phyloP scores from a whole-genome alignment of 768 basidiomycete species.

The Suillus tomentosus region DNA sequence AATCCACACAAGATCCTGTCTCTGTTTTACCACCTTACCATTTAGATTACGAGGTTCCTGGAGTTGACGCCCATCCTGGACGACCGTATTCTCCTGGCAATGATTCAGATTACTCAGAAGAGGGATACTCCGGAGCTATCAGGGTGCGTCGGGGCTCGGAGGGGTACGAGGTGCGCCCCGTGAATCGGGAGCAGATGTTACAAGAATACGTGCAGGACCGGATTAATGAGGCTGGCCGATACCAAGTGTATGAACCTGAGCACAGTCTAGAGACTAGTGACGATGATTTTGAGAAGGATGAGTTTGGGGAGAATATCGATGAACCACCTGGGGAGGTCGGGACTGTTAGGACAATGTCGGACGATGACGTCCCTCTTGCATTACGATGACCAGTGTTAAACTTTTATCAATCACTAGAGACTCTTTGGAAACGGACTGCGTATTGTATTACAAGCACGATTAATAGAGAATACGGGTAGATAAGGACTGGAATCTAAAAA shows the following conservation, averaged over 20 bases:
- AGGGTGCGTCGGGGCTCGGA: slow-evolving; percentile 73
- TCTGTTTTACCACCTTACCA: slow-evolving; percentile 75
- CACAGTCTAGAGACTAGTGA: slow-evolving; percentile 45
- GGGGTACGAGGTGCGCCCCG: slow-evolving; percentile 71
- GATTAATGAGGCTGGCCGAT: slow-evolving; percentile 59
- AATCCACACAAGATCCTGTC: slow-evolving; percentile 33
- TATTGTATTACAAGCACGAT: slow-evolving; percentile 6
- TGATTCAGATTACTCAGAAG: slow-evolving; percentile 34
- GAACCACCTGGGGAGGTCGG: neutral
- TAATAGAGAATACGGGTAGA: slow-evolving; percentile 3
- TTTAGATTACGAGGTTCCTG: slow-evolving; percentile 58
- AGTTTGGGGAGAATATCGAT: neutral
- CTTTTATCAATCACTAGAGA: neutral
- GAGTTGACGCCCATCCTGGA: slow-evolving; percentile 27
- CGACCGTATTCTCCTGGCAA: slow-evolving; percentile 22
- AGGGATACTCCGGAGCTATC: slow-evolving; percentile 32
- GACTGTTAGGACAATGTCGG: slow-evolving; percentile 14
- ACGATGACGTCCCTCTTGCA: slow-evolving; percentile 26
- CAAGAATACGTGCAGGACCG: slow-evolving; percentile 54
- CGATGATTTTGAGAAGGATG: slow-evolving; percentile 34
- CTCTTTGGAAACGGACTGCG: neutral
- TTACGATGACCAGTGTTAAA: slow-evolving; percentile 17
- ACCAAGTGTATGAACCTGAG: slow-evolving; percentile 68
- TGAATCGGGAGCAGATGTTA: slow-evolving; percentile 67
- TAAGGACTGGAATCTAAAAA: neutral